Conservation (phyloP, 495 filamentous ascomycete species). For the Staphylotrichum longicolle region DNA sequence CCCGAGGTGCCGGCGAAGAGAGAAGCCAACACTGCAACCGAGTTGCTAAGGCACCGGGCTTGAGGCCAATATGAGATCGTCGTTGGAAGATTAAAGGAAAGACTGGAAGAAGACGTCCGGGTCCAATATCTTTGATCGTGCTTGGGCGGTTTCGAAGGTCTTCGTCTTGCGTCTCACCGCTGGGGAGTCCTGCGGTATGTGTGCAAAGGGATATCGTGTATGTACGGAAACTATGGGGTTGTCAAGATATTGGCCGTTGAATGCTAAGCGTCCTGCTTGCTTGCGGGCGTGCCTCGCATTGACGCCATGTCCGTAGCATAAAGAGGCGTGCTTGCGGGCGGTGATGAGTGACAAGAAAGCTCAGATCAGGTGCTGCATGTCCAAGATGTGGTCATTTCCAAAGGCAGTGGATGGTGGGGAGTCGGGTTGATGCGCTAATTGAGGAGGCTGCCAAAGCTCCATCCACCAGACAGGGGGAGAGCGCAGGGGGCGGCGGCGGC, state of each 20-base stretch:
- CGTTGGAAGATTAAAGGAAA: too few species aligned
- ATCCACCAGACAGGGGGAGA: not conserved
- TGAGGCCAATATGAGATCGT: too few species aligned
- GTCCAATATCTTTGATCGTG: too few species aligned
- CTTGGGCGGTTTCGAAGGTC: too few species aligned
- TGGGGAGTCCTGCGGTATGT: too few species aligned
- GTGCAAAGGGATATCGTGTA: too few species aligned
- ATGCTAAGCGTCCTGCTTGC: not conserved
- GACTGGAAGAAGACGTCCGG: too few species aligned
- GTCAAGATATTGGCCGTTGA: not conserved
- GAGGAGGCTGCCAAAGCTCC: constrained; percentile 7
- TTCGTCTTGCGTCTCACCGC: too few species aligned
- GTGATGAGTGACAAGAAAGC: not conserved
- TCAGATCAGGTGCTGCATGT: not conserved
- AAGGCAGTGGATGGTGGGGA: constrained; percentile 5
- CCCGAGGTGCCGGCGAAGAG: too few species aligned
- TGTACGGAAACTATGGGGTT: too few species aligned
- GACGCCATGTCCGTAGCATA: constrained; percentile 5
- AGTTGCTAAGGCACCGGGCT: too few species aligned
- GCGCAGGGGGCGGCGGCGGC: not conserved
- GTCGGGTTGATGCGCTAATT: constrained; percentile 8
- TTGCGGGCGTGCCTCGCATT: constrained; percentile 9
- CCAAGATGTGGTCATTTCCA: constrained; percentile 13
- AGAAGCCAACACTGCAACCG: too few species aligned
- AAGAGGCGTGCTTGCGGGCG: not conserved